Conservation (phyloP, 257 asterid genomes). For the Osmanthus fragrans region DNA sequence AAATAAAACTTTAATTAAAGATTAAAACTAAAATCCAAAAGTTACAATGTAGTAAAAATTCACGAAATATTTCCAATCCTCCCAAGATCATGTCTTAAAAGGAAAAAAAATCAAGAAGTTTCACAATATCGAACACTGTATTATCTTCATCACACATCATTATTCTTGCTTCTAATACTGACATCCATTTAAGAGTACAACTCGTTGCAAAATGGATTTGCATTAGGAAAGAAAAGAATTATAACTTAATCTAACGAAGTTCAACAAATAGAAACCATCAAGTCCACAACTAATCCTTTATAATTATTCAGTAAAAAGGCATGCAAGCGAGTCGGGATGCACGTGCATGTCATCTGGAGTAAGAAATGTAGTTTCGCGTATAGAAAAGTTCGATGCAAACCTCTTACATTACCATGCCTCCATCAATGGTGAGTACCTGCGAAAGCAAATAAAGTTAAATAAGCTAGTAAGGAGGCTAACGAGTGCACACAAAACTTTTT, state of each 20-base stretch:
- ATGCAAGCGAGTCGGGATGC: not conserved
- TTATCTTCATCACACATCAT: not conserved
- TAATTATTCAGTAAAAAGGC: constrained; percentile 12
- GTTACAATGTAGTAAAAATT: no score
- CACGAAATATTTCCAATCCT: no score
- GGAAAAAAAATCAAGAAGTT: not conserved
- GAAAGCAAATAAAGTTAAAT: constrained; percentile 10
- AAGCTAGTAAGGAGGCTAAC: not conserved
- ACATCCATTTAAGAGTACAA: not conserved
- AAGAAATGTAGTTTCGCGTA: not conserved
- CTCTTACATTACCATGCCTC: constrained; percentile 93
- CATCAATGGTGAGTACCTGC: constrained; percentile 87
- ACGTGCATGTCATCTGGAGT: not conserved
- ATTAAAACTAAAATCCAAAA: no score
- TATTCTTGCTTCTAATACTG: not conserved
- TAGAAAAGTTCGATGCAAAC: constrained; percentile 6
- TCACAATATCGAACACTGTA: not conserved
- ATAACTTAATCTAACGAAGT: not conserved
- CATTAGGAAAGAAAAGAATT: not conserved
- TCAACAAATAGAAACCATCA: not conserved
- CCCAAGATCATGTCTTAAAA: no score
- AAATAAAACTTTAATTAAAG: no score
- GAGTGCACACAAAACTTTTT: not conserved
- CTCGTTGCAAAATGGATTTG: not conserved
- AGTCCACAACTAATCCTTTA: constrained; percentile 12